These are phyloP conservation scores for Zizania latifolia DNA, from an alignment of 176 grass and related monocot species.

Conservation along the genomic window DNA sequence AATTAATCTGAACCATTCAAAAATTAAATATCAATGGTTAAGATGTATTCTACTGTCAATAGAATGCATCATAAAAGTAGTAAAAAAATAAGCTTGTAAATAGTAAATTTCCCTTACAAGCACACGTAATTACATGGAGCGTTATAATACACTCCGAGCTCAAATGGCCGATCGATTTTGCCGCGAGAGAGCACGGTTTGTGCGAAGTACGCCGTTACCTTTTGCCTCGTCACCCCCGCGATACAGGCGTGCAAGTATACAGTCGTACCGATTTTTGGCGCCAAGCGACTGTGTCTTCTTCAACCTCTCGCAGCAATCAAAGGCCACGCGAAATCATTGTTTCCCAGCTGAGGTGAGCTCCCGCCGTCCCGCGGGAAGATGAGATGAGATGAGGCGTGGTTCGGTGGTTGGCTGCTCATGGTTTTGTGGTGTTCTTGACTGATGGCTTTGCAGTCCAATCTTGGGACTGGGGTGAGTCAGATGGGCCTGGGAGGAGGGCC, in stretches of 20 bases:
- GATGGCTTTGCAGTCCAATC: slow-evolving; percentile 25
- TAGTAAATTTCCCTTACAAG: background rate
- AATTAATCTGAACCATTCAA: too few relatives aligned
- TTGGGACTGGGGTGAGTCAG: slow-evolving; percentile 42
- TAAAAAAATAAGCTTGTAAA: too few relatives aligned
- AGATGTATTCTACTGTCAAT: too few relatives aligned
- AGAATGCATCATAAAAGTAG: too few relatives aligned
- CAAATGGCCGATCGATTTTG: background rate
- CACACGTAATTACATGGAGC: background rate
- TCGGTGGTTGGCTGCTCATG: background rate
- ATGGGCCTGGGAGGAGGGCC: slow-evolving; percentile 30
- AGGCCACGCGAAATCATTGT: background rate
- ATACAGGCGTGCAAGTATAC: background rate
- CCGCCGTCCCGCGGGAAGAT: background rate
- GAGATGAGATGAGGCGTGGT: background rate
- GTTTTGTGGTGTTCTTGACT: background rate
- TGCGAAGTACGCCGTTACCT: too few relatives aligned
- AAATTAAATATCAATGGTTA: too few relatives aligned
- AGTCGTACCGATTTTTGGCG: background rate
- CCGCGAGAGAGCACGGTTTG: background rate
- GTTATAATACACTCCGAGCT: background rate
- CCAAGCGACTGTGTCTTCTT: background rate
- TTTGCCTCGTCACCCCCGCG: too few relatives aligned
- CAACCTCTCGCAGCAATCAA: background rate
- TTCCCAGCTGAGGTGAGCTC: background rate